These are phyloP conservation scores for Boechera stricta DNA, from an alignment of 345 rosid species.

Conservation along the genomic window DNA sequence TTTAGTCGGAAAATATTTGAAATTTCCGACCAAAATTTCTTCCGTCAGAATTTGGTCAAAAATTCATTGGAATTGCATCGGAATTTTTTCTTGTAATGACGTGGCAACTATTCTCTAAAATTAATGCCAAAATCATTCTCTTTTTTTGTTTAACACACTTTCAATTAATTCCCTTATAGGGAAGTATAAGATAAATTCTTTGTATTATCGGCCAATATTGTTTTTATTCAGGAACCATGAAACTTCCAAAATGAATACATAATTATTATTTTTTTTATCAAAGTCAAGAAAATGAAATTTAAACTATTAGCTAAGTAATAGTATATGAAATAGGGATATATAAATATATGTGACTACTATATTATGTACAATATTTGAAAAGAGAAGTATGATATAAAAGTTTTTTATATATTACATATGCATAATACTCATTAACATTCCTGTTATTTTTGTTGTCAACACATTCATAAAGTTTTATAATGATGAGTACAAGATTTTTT, in stretches of 20 bases:
- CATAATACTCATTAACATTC: neutral
- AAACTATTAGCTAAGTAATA: neutral
- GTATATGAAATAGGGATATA: neutral
- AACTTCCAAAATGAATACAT: neutral
- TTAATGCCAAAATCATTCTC: neutral
- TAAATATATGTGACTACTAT: neutral
- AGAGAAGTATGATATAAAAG: neutral
- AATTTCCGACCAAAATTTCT: no score
- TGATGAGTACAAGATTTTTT: neutral
- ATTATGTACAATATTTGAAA: neutral
- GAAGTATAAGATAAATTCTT: neutral
- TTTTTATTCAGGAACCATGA: neutral
- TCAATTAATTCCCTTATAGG: neutral
- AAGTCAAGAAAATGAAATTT: no score
- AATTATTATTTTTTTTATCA: no score
- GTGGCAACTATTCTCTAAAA: no score
- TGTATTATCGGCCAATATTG: neutral
- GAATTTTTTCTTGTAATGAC: no score
- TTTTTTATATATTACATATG: neutral
- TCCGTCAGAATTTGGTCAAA: no score
- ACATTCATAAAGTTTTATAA: neutral
- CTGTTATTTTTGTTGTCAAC: no score
- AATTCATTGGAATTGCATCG: no score
- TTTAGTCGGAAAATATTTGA: no score
- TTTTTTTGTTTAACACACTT: conserved; percentile 19